Base-by-base conservation (phyloP, 192 early-diverging fungal species). In the Coemansia asiatica region DNA sequence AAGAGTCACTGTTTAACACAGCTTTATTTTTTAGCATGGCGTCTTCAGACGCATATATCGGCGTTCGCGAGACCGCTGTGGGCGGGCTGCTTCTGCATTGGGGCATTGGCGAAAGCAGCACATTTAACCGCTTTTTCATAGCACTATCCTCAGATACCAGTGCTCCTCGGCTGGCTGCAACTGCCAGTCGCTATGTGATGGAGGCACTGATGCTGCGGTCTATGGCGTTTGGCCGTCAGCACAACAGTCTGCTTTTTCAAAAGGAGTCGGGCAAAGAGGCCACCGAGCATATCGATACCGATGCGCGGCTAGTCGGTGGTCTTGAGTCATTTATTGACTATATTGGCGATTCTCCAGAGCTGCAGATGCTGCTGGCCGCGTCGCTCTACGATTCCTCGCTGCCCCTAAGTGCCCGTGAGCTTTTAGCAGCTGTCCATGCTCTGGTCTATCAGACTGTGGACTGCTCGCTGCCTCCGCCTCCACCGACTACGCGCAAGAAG, bases 1-100 rank as follows among this genome's bases (percentile, higher is more conserved):
- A 18, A 78, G 84, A 56, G 85, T 86, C n/a, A 21, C 90, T 55
- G 72, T 92, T 72, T 84, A 90, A 96, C 69, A 62, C 93, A 0
- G 74, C 71, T 18, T 68, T 90, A 60, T 94, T 96, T 67, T 70
- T 92, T 44, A 77, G 82, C 22, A 91, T 94, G 74, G 83, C 90
- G 0, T 55, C 83, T 62, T 85, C 87, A 40, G 90, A 90, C 1
- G 90, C 93, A 49, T 94, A 88, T 63, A 50, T 85, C 12, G 67
- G 77, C 4, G 86, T 96, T 36, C 87, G 96, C 16, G 62, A 91
- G 46, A 71, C 76, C 3, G 91, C 92, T 0, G 83, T 95, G 28
- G 91, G 92, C 29, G 86, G 87, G 6, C 69, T 98, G 27, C 62
- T 96, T 29, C 40, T 94, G 49, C 80, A 95, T 57, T 87, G 87